Evolutionary conservation across 208 protist species (phyloP).

Genomic region (Trypanosoma grayi): DNA sequence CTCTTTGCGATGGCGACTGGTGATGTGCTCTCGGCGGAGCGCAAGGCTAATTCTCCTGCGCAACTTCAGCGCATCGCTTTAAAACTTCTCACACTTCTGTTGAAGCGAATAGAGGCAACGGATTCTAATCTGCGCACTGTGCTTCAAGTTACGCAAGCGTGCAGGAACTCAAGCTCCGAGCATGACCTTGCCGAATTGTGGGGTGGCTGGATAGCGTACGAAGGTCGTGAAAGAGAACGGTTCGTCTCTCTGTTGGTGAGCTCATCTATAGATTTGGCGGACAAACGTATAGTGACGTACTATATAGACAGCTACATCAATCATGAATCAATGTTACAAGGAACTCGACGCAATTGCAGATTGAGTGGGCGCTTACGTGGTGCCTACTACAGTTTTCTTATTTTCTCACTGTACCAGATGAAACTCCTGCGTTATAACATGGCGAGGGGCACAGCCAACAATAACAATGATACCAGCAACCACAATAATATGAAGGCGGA

Average conservation of each 20-base stretch:
- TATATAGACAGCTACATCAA: conserved; percentile 27
- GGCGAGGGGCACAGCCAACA: neutral
- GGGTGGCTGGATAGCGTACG: conserved; percentile 29
- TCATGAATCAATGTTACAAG: conserved; percentile 11
- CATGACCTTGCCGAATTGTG: conserved; percentile 17
- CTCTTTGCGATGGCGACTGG: conserved; percentile 18
- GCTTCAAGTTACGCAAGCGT: conserved; percentile 17
- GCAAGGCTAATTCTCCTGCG: neutral
- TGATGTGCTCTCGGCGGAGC: conserved; percentile 6
- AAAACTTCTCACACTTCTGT: conserved; percentile 16
- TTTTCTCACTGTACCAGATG: conserved; percentile 30
- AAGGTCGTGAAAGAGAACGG: conserved; percentile 22
- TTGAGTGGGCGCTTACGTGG: conserved; percentile 3
- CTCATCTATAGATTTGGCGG: conserved; percentile 17
- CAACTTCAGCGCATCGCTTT: conserved; percentile 13
- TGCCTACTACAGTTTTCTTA: conserved; percentile 27
- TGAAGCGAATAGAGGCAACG: conserved; percentile 10
- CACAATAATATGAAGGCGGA: too few relatives aligned
- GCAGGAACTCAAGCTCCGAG: conserved; percentile 12
- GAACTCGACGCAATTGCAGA: conserved; percentile 1
- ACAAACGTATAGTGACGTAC: conserved; percentile 16
- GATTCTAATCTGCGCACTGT: conserved; percentile 12
- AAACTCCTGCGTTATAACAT: conserved; percentile 4
- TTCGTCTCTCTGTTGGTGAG: conserved; percentile 23
- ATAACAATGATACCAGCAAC: too few relatives aligned